Percentiles rank a stretch among this genome's conserved stretches.
Conservation (phyloP, 2,329 filamentous ascomycete genomes). For the Aspergillus latus region DNA sequence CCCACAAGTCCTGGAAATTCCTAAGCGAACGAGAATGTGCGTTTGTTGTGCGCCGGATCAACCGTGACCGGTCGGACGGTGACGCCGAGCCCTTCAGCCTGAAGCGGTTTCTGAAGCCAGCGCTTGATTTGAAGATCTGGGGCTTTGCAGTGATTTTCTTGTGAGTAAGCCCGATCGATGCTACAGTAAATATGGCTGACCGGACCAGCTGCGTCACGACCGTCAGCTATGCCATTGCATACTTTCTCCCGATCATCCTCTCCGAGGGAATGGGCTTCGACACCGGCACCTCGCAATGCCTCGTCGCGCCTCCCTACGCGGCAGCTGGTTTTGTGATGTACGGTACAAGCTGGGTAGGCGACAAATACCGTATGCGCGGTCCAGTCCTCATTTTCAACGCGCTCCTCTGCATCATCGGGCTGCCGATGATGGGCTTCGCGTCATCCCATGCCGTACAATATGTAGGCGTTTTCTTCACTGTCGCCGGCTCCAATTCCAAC, state of each 20-base stretch:
- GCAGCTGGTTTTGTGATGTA: constrained; percentile 66
- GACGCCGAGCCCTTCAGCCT: constrained; percentile 50
- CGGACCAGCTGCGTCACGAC: constrained; percentile 58
- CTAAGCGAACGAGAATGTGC: constrained; percentile 43
- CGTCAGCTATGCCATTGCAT: constrained; percentile 72
- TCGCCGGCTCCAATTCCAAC: constrained; percentile 74
- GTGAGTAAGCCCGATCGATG: constrained; percentile 36
- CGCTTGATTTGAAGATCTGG: constrained; percentile 56
- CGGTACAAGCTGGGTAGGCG: constrained; percentile 61
- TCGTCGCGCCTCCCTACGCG: constrained; percentile 68
- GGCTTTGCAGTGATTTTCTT: constrained; percentile 54
- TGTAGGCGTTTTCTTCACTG: constrained; percentile 72
- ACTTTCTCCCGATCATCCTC: constrained; percentile 76
- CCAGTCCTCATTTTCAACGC: constrained; percentile 67
- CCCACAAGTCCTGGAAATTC: constrained; percentile 35
- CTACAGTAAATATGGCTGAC: not conserved
- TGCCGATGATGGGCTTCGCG: constrained; percentile 72
- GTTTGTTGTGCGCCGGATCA: constrained; percentile 53
- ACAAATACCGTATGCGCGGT: constrained; percentile 66
- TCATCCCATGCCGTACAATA: constrained; percentile 60
- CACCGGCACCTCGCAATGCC: constrained; percentile 64
- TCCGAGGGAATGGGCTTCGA: constrained; percentile 61
- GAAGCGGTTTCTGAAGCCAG: constrained; percentile 48
- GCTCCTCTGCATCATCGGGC: constrained; percentile 65
- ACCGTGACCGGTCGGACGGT: constrained; percentile 55